A percentile compares a stretch with the other conserved stretches of the same genome.
Conservation (phyloP, 495 filamentous ascomycete genomes). For the Neurospora sp. region DNA sequence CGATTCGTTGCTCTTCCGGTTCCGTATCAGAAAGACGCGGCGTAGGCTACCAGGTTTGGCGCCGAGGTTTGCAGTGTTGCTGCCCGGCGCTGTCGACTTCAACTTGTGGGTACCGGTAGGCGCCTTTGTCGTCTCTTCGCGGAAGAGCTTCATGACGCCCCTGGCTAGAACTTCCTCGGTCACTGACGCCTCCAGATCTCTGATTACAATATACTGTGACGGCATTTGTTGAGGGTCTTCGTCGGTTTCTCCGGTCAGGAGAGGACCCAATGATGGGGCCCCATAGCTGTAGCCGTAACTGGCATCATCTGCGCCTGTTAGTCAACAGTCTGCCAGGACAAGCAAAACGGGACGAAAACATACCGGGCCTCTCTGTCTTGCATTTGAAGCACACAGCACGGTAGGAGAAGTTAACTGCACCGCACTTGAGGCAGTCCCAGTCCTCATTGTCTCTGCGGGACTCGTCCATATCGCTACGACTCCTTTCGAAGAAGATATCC, state of each 20-base stretch:
- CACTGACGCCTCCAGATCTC: conserved; percentile 62
- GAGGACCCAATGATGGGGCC: conserved; percentile 8
- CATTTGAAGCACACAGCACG: conserved; percentile 66
- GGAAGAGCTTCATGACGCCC: conserved; percentile 68
- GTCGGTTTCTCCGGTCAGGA: conserved; percentile 67
- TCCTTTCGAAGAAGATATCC: conserved; percentile 50
- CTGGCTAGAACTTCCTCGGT: conserved; percentile 70
- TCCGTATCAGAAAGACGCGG: conserved; percentile 70
- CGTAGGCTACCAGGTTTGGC: conserved; percentile 67
- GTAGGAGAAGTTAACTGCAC: conserved; percentile 59
- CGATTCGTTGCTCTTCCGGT: conserved; percentile 62
- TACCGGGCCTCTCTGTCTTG: conserved; percentile 59
- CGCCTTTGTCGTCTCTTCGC: conserved; percentile 28
- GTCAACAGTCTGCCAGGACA: background rate
- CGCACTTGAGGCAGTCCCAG: conserved; percentile 72
- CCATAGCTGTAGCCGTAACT: conserved; percentile 16
- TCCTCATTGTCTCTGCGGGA: conserved; percentile 50
- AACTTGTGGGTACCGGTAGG: conserved; percentile 38
- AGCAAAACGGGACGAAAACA: conserved; percentile 17
- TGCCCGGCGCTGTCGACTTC: conserved; percentile 67
- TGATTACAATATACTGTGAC: conserved; percentile 73
- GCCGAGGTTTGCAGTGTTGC: conserved; percentile 56
- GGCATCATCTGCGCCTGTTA: conserved; percentile 13
- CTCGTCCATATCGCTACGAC: conserved; percentile 48
- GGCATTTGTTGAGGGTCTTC: conserved; percentile 62